phyloP scores from a whole-genome alignment of 2,329 filamentous ascomycete genomes.

The Fusarium fujikuroi region DNA sequence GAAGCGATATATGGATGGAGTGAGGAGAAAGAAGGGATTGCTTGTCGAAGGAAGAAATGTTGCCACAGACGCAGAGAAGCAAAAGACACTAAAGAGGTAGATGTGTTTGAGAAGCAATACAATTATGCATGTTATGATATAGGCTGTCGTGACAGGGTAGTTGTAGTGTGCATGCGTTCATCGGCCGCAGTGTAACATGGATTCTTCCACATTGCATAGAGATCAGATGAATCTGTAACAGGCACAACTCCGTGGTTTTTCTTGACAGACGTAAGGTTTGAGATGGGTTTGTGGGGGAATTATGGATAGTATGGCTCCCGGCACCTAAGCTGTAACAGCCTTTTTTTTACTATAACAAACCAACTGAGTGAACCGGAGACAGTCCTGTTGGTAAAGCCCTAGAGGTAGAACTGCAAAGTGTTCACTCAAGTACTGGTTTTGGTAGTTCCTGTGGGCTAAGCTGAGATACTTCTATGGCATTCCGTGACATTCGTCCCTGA shows the following conservation, averaged over 20 bases:
- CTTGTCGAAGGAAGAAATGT: slow-evolving; percentile 81
- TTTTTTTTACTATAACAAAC: neutral
- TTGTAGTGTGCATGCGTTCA: neutral
- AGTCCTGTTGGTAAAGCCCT: neutral
- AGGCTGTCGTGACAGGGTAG: neutral
- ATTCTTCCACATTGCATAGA: neutral
- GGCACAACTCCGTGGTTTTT: neutral
- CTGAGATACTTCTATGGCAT: neutral
- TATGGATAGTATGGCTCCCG: neutral
- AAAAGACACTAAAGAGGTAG: slow-evolving; percentile 73
- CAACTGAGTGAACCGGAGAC: neutral
- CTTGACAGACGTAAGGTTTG: neutral
- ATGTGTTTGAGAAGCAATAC: slow-evolving; percentile 3
- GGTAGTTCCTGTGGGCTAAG: neutral
- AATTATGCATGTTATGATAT: slow-evolving; percentile 19
- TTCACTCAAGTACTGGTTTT: neutral
- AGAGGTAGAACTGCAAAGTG: neutral
- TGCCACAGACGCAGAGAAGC: slow-evolving; percentile 92
- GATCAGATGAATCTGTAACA: neutral
- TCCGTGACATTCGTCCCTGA: neutral
- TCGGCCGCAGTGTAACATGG: neutral
- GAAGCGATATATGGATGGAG: slow-evolving; percentile 93
- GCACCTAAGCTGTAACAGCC: neutral
- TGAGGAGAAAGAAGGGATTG: slow-evolving; percentile 87
- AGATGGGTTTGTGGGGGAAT: neutral